These are phyloP conservation scores for Fraxinus platypoda DNA, from an alignment of 305 asterid species.

Conservation along the genomic window DNA sequence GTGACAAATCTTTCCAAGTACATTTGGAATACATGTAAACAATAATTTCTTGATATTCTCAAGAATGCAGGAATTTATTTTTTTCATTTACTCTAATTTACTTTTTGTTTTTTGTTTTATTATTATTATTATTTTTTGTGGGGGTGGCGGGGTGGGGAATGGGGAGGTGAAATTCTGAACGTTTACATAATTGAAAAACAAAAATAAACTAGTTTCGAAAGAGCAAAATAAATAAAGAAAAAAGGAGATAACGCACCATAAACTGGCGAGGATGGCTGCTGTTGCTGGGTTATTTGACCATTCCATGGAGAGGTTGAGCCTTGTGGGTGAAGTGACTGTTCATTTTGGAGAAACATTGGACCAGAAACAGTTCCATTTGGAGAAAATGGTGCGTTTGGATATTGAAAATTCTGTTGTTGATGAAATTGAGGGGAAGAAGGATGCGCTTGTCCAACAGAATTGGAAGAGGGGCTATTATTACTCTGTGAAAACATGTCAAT, in stretches of 20 bases:
- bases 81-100: neutral
- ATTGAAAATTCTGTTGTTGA: slow-evolving; percentile 52
- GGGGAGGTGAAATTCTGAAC: neutral
- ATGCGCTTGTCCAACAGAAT: slow-evolving; percentile 56
- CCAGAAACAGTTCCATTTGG: slow-evolving; percentile 60
- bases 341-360: slow-evolving; percentile 48
- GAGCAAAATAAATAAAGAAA: neutral
- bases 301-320: slow-evolving; percentile 66
- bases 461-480: slow-evolving; percentile 37
- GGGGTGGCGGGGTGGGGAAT: neutral
- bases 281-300: slow-evolving; percentile 62
- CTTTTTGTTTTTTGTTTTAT: too few species aligned
- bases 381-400: slow-evolving; percentile 47
- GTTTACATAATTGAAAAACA: neutral
- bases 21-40: neutral
- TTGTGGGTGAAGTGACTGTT: slow-evolving; percentile 53
- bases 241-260: slow-evolving; percentile 51
- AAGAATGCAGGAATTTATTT: neutral
- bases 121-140: neutral
- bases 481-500: slow-evolving; percentile 74
- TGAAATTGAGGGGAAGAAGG: slow-evolving; percentile 61
- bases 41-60: neutral
- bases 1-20: neutral
- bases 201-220: neutral
- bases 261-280: slow-evolving; percentile 69